Percentiles rank a stretch among this genome's conserved stretches.
Conservation (phyloP, 345 rosid genomes). For the Aquilaria sinensis region DNA sequence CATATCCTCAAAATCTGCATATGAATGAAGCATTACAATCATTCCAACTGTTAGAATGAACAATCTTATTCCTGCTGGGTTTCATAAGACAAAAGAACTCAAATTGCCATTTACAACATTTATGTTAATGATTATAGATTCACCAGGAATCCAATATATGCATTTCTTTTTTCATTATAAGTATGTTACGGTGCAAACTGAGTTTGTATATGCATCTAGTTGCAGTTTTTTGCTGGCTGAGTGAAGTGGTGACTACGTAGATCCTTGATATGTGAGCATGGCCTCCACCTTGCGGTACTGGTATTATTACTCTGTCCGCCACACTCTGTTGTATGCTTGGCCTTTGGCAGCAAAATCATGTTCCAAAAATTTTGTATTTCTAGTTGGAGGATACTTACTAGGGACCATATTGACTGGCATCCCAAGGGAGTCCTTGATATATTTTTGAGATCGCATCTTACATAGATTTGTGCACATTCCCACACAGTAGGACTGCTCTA, state of each 20-base stretch:
- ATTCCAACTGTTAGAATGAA: background rate
- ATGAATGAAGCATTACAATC: constrained; percentile 12
- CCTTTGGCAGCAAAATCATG: constrained; percentile 9
- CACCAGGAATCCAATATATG: constrained; percentile 6
- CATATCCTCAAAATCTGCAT: constrained; percentile 89
- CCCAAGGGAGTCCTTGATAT: constrained; percentile 73
- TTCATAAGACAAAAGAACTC: background rate
- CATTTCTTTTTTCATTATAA: background rate
- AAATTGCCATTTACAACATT: constrained; percentile 13
- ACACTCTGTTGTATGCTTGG: constrained; percentile 7
- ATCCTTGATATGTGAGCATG: constrained; percentile 52
- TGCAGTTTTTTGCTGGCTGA: constrained; percentile 41
- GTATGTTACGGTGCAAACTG: constrained; percentile 21
- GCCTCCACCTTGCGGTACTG: constrained; percentile 63
- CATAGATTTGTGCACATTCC: constrained; percentile 95
- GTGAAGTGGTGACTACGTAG: constrained; percentile 43
- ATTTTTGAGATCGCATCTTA: constrained; percentile 68
- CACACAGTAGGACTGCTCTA: constrained; percentile 77
- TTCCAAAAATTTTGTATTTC: background rate
- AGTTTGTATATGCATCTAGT: constrained; percentile 30
- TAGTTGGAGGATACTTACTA: constrained; percentile 36
- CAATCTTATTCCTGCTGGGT: background rate
- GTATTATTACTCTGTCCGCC: constrained; percentile 24
- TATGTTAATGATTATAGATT: constrained; percentile 10
- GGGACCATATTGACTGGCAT: constrained; percentile 92